phyloP scores from a whole-genome alignment of 495 filamentous ascomycete species.

The Aspergillus egyptiacus region DNA sequence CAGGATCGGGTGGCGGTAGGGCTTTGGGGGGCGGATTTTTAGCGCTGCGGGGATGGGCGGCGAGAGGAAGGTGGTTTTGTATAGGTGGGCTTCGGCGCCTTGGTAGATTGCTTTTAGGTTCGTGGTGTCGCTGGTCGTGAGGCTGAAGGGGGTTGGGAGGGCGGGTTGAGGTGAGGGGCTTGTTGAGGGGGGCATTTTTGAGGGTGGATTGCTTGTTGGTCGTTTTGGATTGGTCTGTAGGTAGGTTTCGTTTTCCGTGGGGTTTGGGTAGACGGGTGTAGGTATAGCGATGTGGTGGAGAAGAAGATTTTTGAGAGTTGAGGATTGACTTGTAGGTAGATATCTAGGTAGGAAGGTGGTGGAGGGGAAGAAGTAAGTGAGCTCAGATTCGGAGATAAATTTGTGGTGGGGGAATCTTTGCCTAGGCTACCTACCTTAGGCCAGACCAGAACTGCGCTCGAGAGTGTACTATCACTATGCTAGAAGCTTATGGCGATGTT shows the following conservation, averaged over 20 bases:
- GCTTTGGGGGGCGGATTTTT: slow-evolving; percentile 89
- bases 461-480: too few relatives aligned
- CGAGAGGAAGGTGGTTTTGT: slow-evolving; percentile 74
- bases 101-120: slow-evolving; percentile 53
- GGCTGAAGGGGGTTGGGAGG: neutral
- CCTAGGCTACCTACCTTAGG: too few relatives aligned
- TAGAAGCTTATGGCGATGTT: too few relatives aligned
- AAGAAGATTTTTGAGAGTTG: too few relatives aligned
- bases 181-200: too few relatives aligned
- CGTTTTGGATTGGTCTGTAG: neutral
- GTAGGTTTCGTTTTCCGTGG: too few relatives aligned
- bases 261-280: too few relatives aligned
- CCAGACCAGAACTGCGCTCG: too few relatives aligned
- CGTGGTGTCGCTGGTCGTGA: neutral
- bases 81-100: slow-evolving; percentile 93
- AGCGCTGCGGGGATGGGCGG: slow-evolving; percentile 67
- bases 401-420: slow-evolving; percentile 5
- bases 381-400: neutral
- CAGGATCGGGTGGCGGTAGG: slow-evolving; percentile 87
- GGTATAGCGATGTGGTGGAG: too few relatives aligned
- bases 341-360: neutral
- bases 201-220: neutral
- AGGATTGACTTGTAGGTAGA: neutral
- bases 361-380: neutral
- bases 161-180: too few relatives aligned